Percentiles rank a stretch among this genome's conserved stretches.
Evolutionary conservation across 2,329 filamentous ascomycete species (phyloP).

Genomic region (Saccharata proteae): DNA sequence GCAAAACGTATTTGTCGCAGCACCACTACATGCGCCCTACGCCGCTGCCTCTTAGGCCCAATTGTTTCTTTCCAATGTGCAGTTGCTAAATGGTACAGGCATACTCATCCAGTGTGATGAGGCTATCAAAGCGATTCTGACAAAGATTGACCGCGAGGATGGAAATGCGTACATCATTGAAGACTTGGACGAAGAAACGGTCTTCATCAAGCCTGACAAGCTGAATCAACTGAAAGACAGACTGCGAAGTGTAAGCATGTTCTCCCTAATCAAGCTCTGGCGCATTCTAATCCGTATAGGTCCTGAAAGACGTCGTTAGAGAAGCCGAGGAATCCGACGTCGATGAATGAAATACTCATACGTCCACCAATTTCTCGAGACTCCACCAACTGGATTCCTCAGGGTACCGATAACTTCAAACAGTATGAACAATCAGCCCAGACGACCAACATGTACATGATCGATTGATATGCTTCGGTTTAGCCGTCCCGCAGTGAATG

Average conservation of each 20-base stretch:
- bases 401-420: too few species aligned
- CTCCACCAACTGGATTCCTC: too few species aligned
- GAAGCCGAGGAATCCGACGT: constrained; percentile 24
- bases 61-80: too few species aligned
- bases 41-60: too few species aligned
- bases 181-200: constrained; percentile 64
- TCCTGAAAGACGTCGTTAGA: constrained; percentile 24
- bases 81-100: constrained; percentile 39
- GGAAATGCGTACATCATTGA: constrained; percentile 71
- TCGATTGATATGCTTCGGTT: too few species aligned
- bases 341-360: constrained; percentile 12
- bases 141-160: constrained; percentile 56
- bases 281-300: constrained; percentile 13
- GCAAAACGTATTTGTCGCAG: too few species aligned
- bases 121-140: constrained; percentile 77
- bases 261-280: background rate
- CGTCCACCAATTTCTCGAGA: background rate
- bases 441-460: too few species aligned
- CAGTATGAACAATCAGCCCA: too few species aligned
- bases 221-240: constrained; percentile 53
- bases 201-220: constrained; percentile 66
- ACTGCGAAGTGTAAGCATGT: constrained; percentile 49
- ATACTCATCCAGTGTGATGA: constrained; percentile 72
- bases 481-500: too few species aligned
- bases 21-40: too few species aligned